Conservation (phyloP, 345 rosid species). For the Salix brachista region DNA sequence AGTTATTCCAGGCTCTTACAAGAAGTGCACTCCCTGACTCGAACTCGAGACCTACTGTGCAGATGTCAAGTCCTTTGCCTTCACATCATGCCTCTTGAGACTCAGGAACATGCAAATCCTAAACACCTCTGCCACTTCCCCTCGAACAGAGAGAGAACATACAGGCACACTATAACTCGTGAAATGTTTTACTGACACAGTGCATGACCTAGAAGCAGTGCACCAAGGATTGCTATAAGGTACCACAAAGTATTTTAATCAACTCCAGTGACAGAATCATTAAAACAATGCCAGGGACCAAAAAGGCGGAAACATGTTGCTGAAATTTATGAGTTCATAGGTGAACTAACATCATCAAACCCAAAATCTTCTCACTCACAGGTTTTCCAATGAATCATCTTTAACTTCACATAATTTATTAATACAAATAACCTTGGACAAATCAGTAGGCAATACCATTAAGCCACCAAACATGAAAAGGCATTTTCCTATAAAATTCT, state of each 20-base stretch:
- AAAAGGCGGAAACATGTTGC: not conserved
- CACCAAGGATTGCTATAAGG: not conserved
- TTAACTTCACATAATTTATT: not conserved
- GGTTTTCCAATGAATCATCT: not conserved
- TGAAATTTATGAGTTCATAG: not conserved
- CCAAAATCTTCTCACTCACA: not conserved
- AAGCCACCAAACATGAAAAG: not conserved
- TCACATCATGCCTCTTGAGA: no score
- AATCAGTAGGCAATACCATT: not conserved
- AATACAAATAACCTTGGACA: not conserved
- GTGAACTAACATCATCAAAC: not conserved
- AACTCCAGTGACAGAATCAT: not conserved
- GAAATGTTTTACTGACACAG: not conserved
- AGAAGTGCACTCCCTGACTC: fast-evolving
- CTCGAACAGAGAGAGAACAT: not conserved
- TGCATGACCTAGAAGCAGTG: not conserved
- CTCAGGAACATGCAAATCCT: not conserved
- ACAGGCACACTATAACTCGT: not conserved
- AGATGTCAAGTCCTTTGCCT: no score
- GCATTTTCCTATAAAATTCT: not conserved
- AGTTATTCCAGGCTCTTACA: fast-evolving
- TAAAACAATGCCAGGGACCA: not conserved
- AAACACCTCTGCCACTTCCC: not conserved
- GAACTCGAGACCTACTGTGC: no score
- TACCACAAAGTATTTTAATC: not conserved